These are phyloP conservation scores for Knufia fluminis DNA, from an alignment of 2,329 filamentous ascomycete genomes.

Conservation along the genomic window DNA sequence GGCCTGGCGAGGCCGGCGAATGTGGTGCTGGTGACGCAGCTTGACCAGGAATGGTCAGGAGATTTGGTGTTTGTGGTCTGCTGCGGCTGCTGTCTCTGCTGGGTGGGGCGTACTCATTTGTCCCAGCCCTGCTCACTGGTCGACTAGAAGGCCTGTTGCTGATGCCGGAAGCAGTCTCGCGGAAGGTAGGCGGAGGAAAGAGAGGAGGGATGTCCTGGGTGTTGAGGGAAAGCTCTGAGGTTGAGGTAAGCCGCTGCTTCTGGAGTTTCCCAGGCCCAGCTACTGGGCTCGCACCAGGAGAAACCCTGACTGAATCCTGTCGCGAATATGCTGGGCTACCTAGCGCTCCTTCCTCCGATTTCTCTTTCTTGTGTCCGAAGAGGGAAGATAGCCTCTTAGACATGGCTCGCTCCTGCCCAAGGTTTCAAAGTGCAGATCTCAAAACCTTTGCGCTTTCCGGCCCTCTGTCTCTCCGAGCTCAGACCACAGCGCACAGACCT, in stretches of 20 bases:
- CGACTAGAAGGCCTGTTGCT: slow-evolving; percentile 10
- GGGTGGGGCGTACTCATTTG: slow-evolving; percentile 13
- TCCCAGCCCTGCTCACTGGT: slow-evolving; percentile 25
- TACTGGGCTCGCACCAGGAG: slow-evolving; percentile 7
- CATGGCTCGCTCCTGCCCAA: slow-evolving; percentile 4
- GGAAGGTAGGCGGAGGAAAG: slow-evolving; percentile 33
- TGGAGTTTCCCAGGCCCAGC: slow-evolving; percentile 11
- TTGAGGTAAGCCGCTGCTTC: slow-evolving; percentile 13
- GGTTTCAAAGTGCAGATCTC: background rate
- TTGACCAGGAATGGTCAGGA: slow-evolving; percentile 12
- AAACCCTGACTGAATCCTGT: slow-evolving; percentile 3
- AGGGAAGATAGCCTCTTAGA: slow-evolving; percentile 19
- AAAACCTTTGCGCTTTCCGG: background rate
- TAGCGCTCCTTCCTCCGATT: background rate
- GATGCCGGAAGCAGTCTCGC: slow-evolving; percentile 19
- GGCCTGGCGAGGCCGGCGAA: slow-evolving; percentile 12
- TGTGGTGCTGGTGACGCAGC: slow-evolving; percentile 12
- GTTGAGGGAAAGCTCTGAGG: slow-evolving; percentile 16
- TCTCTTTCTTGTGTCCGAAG: slow-evolving; percentile 18
- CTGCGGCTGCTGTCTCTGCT: slow-evolving; percentile 19
- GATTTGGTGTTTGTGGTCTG: slow-evolving; percentile 20
- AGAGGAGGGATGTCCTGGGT: slow-evolving; percentile 20
- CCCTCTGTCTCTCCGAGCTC: background rate
- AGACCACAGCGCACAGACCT: background rate
- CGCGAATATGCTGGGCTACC: background rate